phyloP scores from a whole-genome alignment of 169 alveolate genomes.

The Theileria annulata region DNA sequence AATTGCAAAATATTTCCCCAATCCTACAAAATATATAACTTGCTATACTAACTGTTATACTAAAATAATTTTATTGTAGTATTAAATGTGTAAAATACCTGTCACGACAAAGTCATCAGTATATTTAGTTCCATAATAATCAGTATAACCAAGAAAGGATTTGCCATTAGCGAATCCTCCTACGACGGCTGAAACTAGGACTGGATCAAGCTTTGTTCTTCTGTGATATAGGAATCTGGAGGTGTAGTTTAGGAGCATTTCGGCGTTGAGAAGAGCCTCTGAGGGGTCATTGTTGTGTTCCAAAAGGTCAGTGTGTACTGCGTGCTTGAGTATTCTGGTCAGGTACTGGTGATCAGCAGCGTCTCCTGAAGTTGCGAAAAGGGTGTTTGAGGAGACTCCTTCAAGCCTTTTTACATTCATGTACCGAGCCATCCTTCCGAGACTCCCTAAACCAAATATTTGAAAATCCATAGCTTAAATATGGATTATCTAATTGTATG shows the following conservation, averaged over 20 bases:
- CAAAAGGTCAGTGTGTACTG: conserved; percentile 44
- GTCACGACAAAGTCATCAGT: conserved; percentile 62
- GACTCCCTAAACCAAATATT: conserved; percentile 49
- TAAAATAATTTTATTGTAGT: neutral
- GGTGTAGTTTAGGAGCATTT: conserved; percentile 51
- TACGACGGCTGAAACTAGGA: conserved; percentile 48
- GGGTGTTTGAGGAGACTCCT: conserved; percentile 34
- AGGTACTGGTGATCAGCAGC: conserved; percentile 67
- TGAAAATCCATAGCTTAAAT: too few relatives aligned
- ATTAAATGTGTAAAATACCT: conserved; percentile 25
- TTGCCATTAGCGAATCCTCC: conserved; percentile 42
- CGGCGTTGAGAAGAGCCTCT: conserved; percentile 35
- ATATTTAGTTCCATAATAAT: conserved; percentile 62
- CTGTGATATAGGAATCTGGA: conserved; percentile 53
- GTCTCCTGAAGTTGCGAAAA: conserved; percentile 67
- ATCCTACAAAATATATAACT: conserved; percentile 25
- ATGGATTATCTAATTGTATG: neutral
- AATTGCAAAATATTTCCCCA: conserved; percentile 70
- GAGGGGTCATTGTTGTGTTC: conserved; percentile 46
- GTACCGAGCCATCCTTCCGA: conserved; percentile 48
- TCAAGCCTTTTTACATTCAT: conserved; percentile 40
- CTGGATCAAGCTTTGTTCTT: conserved; percentile 62
- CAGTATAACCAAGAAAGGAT: conserved; percentile 62
- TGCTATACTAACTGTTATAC: neutral
- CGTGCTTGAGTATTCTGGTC: conserved; percentile 35